Conservation (phyloP, 2,329 filamentous ascomycete species). For the Fusarium sp. region DNA sequence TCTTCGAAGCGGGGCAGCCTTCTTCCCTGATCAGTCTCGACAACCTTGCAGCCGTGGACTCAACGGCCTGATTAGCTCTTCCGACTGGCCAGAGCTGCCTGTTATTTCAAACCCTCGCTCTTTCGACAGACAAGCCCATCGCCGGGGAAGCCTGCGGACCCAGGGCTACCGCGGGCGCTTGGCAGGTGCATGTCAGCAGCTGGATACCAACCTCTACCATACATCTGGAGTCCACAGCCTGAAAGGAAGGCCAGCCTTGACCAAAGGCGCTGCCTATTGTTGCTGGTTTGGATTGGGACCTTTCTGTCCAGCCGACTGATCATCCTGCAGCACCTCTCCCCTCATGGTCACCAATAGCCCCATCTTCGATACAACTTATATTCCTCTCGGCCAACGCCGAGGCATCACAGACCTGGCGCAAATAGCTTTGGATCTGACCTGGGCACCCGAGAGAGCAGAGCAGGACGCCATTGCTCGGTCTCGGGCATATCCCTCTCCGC, state of each 20-base stretch:
- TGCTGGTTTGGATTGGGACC: slow-evolving; percentile 24
- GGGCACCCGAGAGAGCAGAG: slow-evolving; percentile 63
- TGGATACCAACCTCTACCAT: slow-evolving; percentile 5
- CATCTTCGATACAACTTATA: slow-evolving; percentile 56
- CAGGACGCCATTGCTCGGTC: slow-evolving; percentile 66
- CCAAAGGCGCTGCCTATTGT: slow-evolving; percentile 10
- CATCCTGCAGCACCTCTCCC: slow-evolving; percentile 48
- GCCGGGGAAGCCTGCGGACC: neutral
- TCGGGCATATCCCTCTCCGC: slow-evolving; percentile 77
- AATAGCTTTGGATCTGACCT: slow-evolving; percentile 60
- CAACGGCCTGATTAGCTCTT: slow-evolving; percentile 13
- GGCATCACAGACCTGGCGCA: slow-evolving; percentile 66
- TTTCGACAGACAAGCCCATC: neutral
- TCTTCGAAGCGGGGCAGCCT: slow-evolving; percentile 37
- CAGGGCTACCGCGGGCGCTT: slow-evolving; percentile 2
- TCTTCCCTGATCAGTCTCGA: slow-evolving; percentile 27
- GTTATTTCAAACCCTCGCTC: slow-evolving; percentile 1
- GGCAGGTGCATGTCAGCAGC: slow-evolving; percentile 10
- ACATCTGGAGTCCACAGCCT: slow-evolving; percentile 9
- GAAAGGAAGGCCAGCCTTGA: neutral
- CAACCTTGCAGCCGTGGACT: slow-evolving; percentile 21
- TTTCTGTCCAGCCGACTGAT: slow-evolving; percentile 34
- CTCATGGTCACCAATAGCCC: slow-evolving; percentile 66
- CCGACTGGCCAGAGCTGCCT: slow-evolving; percentile 14
- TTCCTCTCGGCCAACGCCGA: slow-evolving; percentile 69